These are phyloP conservation scores for Cyphellophora attinorum DNA, from an alignment of 2,329 filamentous ascomycete species.

Conservation along the genomic window DNA sequence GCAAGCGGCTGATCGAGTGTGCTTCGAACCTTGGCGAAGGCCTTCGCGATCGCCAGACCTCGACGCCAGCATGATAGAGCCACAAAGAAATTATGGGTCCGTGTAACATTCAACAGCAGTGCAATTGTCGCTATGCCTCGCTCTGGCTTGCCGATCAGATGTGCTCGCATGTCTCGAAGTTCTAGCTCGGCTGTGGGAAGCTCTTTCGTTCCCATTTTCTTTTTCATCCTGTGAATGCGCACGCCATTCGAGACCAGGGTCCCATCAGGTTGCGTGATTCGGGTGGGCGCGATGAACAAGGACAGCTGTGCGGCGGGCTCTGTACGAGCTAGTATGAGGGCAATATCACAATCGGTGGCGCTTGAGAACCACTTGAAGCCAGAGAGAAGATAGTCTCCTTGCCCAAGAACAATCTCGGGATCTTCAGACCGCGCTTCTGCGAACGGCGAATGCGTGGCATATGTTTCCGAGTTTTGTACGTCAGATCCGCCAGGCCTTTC, in stretches of 20 bases:
- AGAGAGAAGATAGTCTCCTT: constrained; percentile 18
- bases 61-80: constrained; percentile 29
- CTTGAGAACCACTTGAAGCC: constrained; percentile 67
- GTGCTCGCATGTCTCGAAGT: constrained; percentile 51
- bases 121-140: constrained; percentile 59
- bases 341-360: constrained; percentile 56
- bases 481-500: constrained; percentile 27
- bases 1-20: constrained; percentile 24
- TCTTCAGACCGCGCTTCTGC: not conserved
- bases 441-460: constrained; percentile 14
- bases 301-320: constrained; percentile 37
- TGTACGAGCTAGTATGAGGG: constrained; percentile 55
- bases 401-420: constrained; percentile 13
- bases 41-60: constrained; percentile 29
- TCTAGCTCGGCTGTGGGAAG: constrained; percentile 66
- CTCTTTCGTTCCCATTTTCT: constrained; percentile 60
- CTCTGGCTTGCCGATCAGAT: constrained; percentile 58
- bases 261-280: constrained; percentile 1
- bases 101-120: constrained; percentile 58
- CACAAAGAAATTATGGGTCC: constrained; percentile 31
- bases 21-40: constrained; percentile 29
- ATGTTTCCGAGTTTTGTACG: constrained; percentile 26
- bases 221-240: constrained; percentile 59
- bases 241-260: constrained; percentile 47
- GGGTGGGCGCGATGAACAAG: constrained; percentile 57